Evolutionary conservation across 108 stramenopile species (phyloP), one percentile per base, ranked within the genome.

Genomic region (Stephanodiscus triporus): DNA sequence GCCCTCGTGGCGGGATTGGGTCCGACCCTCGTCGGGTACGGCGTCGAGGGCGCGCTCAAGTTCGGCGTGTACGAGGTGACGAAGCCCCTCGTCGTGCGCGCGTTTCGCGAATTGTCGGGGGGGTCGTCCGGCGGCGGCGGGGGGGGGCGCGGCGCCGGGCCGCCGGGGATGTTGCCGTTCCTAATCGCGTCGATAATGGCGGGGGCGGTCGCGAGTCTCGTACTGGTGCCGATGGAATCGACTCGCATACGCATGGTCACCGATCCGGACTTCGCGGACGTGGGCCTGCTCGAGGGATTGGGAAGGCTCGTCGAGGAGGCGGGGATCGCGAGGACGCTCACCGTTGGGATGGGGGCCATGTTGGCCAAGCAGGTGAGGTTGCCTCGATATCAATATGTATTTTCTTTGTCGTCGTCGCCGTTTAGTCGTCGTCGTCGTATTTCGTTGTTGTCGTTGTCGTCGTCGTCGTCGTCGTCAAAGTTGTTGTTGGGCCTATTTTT

Each of bases 1-100:
- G 84, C 80, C 14, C 72, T 97, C 19, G 75, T 94, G 16, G 75
- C 69, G 19, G 96, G 96, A 22, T 51, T 97, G 11, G 96, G 91
- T 6, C 93, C 96, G 10, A 97, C 96, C 10, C 81, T 94, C 16
- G 86, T 94, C 19, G 96, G 96, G 42, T 97, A 97, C 63, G 92
- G 92, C 0, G 68, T 97, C 51, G 95, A 97, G 70, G 97, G 96
- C 13, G 91, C 93, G 1, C 34, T 90, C 26, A 90, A 96, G 76
- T 98, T 97, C 72, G 97, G 97, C 5, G 86, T 93, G 24, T 98
- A 97, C 77, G 97, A 97, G 72, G 70, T 93, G n/a, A 67, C 81
- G 42, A 98, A 98, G 68, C 93, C 95, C 16, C 54, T 95, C 27
- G 83, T 88, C 32, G 56, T 66, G 2, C 22, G 71, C 22, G 51